Percentiles rank a stretch among this genome's conserved stretches.
These are phyloP conservation scores for Starmera quercuum DNA, from an alignment of 805 yeast genomes.

Conservation along the genomic window DNA sequence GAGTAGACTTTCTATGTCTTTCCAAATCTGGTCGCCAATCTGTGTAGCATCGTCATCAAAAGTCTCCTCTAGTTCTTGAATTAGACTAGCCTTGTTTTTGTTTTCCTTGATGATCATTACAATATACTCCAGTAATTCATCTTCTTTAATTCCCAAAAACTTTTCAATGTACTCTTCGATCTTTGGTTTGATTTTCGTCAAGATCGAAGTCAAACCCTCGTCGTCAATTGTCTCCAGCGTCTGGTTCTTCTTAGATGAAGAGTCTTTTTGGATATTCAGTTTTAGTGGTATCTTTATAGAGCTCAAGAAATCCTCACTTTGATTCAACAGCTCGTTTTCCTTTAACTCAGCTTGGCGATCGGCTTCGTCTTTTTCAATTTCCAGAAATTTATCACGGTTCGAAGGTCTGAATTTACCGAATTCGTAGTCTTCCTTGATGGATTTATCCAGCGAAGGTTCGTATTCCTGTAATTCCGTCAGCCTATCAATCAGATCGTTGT, in stretches of 20 bases:
- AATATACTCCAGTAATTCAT: slow-evolving; percentile 38
- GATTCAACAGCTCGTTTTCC: slow-evolving; percentile 13
- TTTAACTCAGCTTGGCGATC: slow-evolving; percentile 30
- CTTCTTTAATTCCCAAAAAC: slow-evolving; percentile 46
- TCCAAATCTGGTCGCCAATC: slow-evolving; percentile 35
- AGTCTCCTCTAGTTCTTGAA: slow-evolving; percentile 41
- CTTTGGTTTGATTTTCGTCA: slow-evolving; percentile 24
- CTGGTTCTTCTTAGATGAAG: neutral
- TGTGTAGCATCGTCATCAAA: slow-evolving; percentile 40
- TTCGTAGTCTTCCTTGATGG: slow-evolving; percentile 8
- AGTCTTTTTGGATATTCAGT: neutral
- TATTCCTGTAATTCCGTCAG: slow-evolving; percentile 23
- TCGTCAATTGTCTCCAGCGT: slow-evolving; percentile 3
- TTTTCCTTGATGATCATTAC: slow-evolving; percentile 29
- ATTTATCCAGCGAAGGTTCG: slow-evolving; percentile 30
- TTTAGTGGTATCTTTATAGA: slow-evolving; percentile 13
- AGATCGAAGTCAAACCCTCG: slow-evolving; percentile 8
- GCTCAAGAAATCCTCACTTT: slow-evolving; percentile 11
- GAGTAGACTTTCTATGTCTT: slow-evolving; percentile 5
- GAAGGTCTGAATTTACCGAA: slow-evolving; percentile 12
- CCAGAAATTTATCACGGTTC: slow-evolving; percentile 22
- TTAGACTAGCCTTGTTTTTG: slow-evolving; percentile 23
- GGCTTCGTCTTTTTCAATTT: slow-evolving; percentile 32
- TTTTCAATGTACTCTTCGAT: slow-evolving; percentile 40
- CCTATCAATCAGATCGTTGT: slow-evolving; percentile 14